Percentiles rank a stretch among this genome's conserved stretches.
Conservation (phyloP, 495 filamentous ascomycete species). For the Lasiosphaeria ovina region DNA sequence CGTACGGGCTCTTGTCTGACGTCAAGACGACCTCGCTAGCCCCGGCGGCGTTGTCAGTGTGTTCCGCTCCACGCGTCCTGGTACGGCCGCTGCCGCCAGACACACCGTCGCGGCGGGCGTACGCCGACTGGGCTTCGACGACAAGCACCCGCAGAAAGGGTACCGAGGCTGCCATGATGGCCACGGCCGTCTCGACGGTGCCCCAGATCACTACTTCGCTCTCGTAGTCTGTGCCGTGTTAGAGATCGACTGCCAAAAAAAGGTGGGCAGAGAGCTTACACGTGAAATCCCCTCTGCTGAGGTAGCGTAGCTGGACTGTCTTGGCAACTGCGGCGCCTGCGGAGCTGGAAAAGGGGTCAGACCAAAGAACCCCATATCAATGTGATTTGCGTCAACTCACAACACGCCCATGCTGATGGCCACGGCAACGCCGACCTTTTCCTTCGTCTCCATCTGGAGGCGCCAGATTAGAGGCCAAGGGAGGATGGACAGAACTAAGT, state of each 20-base stretch:
- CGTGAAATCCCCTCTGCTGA: conserved; percentile 10
- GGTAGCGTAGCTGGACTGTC: conserved; percentile 10
- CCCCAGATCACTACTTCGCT: conserved; percentile 13
- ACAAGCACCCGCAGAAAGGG: conserved; percentile 12
- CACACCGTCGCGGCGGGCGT: not conserved
- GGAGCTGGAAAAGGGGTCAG: conserved; percentile 9
- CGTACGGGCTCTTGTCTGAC: too few species aligned
- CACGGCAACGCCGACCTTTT: conserved; percentile 33
- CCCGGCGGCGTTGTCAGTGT: too few species aligned
- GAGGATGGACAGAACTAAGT: conserved; percentile 31
- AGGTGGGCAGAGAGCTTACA: not conserved
- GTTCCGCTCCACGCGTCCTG: too few species aligned
- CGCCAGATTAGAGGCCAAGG: conserved; percentile 31
- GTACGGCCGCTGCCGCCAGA: too few species aligned
- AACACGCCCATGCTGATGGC: conserved; percentile 36
- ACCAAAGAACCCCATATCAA: not conserved
- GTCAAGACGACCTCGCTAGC: too few species aligned
- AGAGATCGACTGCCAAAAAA: not conserved
- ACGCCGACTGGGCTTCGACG: not conserved
- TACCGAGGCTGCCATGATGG: conserved; percentile 15
- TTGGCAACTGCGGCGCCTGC: conserved; percentile 21
- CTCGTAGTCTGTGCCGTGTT: conserved; percentile 6
- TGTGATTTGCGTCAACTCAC: conserved; percentile 15
- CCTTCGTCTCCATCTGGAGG: conserved; percentile 29
- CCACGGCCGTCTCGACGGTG: conserved; percentile 10